Evolutionary conservation across 106 monocot genomes (phyloP).

Genomic region (Acanthochlamys bracteata): DNA sequence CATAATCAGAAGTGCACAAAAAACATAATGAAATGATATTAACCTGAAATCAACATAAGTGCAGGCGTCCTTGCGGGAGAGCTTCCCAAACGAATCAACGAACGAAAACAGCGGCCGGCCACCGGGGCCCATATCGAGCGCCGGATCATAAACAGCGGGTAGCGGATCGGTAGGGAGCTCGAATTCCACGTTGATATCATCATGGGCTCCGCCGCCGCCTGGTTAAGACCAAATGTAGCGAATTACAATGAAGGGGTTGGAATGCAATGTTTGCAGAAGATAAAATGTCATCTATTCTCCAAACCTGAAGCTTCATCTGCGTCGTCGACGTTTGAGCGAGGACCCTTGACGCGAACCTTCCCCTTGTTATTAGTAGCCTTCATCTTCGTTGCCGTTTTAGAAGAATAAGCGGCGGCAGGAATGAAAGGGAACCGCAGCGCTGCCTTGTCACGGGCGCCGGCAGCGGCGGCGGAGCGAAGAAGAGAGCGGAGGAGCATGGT

Average conservation of each 20-base stretch:
- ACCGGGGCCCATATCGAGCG: conserved; percentile 70
- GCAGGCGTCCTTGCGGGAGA: conserved; percentile 33
- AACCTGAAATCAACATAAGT: conserved; percentile 85
- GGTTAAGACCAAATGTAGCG: too few species aligned
- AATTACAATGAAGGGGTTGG: too few species aligned
- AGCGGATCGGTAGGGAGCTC: conserved; percentile 58
- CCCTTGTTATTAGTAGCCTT: background rate
- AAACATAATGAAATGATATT: background rate
- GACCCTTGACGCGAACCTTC: conserved; percentile 23
- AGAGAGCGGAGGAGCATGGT: conserved; percentile 29
- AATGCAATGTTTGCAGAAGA: too few species aligned
- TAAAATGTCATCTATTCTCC: too few species aligned
- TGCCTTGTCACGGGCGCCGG: conserved; percentile 15
- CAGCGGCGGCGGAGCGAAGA: conserved; percentile 23
- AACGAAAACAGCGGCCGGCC: conserved; percentile 69
- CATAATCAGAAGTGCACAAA: background rate
- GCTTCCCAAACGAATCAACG: conserved; percentile 41
- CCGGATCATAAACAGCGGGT: conserved; percentile 51
- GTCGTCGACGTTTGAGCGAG: conserved; percentile 21
- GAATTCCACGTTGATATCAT: conserved; percentile 31
- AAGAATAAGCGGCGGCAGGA: background rate
- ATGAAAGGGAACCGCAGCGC: background rate
- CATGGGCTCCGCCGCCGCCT: conserved; percentile 11
- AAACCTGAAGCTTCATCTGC: conserved; percentile 11
- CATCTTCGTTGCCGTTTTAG: background rate